Evolutionary conservation across 495 filamentous ascomycete genomes (phyloP), one percentile per base, ranked within the genome.

Genomic region (Aspergillus heteromorphus): DNA sequence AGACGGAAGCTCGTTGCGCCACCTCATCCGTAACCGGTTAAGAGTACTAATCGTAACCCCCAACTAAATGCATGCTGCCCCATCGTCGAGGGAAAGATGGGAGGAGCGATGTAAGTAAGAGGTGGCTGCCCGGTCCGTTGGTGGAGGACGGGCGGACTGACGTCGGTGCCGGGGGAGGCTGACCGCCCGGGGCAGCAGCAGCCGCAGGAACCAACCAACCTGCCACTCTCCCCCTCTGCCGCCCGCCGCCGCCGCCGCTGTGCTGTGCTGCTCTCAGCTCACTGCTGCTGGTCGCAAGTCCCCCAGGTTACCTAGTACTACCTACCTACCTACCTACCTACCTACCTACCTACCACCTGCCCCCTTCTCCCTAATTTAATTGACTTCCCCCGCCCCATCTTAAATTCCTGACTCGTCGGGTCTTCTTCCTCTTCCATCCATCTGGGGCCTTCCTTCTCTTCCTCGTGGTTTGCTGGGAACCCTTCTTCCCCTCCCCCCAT

Each of bases 131-230:
- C n/a, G 34, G 34, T 13, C 34, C 5, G 34, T 38, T 38, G 34
- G 34, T n/a, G 13, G 13, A 13, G 34, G 34, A 27, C 23, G 9
- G 14, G 17, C 21, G 16, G 17, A 38, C 23, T 30, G 30, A 30
- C 30, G 30, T 27, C 34, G 45, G 21, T 13, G 23, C 16, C 45
- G 21, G 45, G 21, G 20, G 2, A n/a, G 23, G 23, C 53, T 55
- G 45, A 55, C 53, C 53, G 53, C 53, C 53, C 53, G 43, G 53
- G 45, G 43, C n/a, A 55, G 49, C 53, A 38, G 23, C 51, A 45
- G 41, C 50, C 40, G 40, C 29, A 40, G 19, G 50, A 53, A 48
- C 34, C 34, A 38, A 38, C 11, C 31, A 10, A 36, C 31, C 9
- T 36, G 31, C 31, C 31, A 36, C 38, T 52, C 49, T 41, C 49